A percentile compares a stretch with the other conserved stretches of the same genome.
These are phyloP conservation scores for Aphanoascus verrucosus DNA, from an alignment of 2,329 filamentous ascomycete genomes.

Conservation along the genomic window DNA sequence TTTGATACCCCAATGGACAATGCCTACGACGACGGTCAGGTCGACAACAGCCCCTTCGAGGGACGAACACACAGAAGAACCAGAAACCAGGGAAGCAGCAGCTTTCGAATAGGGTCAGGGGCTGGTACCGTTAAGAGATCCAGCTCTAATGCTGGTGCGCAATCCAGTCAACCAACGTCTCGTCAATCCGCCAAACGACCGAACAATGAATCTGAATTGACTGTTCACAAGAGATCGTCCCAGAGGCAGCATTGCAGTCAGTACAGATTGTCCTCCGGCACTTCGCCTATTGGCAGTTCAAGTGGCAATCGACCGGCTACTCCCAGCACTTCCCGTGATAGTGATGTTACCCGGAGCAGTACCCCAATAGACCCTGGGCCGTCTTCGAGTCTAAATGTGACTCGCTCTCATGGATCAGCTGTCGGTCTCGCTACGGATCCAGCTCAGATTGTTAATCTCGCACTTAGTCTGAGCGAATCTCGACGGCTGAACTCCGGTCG, in stretches of 20 bases:
- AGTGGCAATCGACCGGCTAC: constrained; percentile 22
- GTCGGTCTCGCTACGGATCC: constrained; percentile 59
- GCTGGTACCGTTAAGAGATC: background rate
- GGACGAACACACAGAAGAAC: constrained; percentile 8
- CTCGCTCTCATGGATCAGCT: background rate
- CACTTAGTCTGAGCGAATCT: constrained; percentile 73
- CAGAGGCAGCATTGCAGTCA: constrained; percentile 27
- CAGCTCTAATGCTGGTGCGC: background rate
- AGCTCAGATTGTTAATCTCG: constrained; percentile 84
- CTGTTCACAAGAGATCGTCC: constrained; percentile 29
- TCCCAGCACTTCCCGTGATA: background rate
- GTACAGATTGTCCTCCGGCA: constrained; percentile 16
- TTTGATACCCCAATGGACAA: background rate
- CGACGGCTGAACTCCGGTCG: constrained; percentile 28
- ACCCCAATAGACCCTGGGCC: background rate
- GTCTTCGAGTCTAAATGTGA: background rate
- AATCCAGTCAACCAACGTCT: background rate
- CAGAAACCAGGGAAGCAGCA: constrained; percentile 13
- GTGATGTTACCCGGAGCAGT: background rate
- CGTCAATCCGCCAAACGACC: constrained; percentile 30
- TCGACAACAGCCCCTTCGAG: background rate
- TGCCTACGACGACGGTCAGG: background rate
- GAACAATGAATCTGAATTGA: constrained; percentile 26
- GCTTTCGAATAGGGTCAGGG: constrained; percentile 15
- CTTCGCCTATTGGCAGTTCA: constrained; percentile 24